phyloP scores from a whole-genome alignment of 768 basidiomycete species.

The Paxillus rubicundulus region DNA sequence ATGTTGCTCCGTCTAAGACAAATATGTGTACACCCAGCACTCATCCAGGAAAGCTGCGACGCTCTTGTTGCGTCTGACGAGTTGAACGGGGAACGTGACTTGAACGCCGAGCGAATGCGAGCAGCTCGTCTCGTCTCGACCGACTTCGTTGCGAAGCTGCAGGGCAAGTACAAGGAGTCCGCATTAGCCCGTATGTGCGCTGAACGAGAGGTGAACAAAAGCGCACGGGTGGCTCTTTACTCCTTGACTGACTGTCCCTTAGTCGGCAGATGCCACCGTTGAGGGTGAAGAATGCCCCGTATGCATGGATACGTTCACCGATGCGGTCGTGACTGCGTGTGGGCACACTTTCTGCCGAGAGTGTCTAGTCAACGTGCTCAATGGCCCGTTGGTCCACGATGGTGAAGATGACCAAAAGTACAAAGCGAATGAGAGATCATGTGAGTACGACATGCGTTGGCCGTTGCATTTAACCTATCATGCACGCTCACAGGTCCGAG shows the following conservation, averaged over 20 bases:
- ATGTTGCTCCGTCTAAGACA: constrained; percentile 59
- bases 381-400: constrained; percentile 35
- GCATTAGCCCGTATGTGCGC: constrained; percentile 45
- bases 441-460: constrained; percentile 33
- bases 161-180: constrained; percentile 42
- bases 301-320: constrained; percentile 57
- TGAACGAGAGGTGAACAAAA: constrained; percentile 48
- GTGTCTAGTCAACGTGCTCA: constrained; percentile 52
- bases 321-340: constrained; percentile 58
- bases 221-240: background rate
- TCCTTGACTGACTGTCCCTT: background rate
- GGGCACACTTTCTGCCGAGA: constrained; percentile 60
- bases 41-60: constrained; percentile 56
- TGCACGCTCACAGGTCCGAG: constrained; percentile 45
- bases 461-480: background rate
- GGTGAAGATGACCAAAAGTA: constrained; percentile 36
- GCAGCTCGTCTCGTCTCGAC: constrained; percentile 41
- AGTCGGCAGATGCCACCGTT: constrained; percentile 49
- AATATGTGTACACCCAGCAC: constrained; percentile 63
- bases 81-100: constrained; percentile 26
- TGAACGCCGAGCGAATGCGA: constrained; percentile 43
- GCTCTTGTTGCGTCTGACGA: constrained; percentile 46
- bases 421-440: constrained; percentile 47
- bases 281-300: constrained; percentile 61
- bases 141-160: constrained; percentile 52